Conservation (phyloP, 768 basidiomycete genomes). For the Leccinum obscurum region DNA sequence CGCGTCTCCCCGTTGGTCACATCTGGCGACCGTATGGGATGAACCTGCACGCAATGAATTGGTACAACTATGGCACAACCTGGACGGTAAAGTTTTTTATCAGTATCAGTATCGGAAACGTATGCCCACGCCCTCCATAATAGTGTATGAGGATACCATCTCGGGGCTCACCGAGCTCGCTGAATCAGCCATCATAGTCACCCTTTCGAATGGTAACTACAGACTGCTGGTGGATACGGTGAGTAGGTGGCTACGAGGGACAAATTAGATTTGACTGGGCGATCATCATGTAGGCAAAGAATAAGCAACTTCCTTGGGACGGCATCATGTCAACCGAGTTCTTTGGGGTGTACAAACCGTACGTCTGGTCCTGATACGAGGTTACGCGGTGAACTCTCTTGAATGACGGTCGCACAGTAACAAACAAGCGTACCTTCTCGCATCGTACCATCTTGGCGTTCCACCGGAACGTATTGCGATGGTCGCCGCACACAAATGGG, state of each 20-base stretch:
- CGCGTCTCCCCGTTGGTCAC: conserved; percentile 46
- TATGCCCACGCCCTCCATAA: neutral
- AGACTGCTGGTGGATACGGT: conserved; percentile 64
- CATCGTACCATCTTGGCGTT: conserved; percentile 45
- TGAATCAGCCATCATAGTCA: conserved; percentile 48
- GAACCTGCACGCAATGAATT: conserved; percentile 44
- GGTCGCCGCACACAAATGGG: conserved; percentile 64
- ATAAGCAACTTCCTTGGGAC: conserved; percentile 64
- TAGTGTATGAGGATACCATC: conserved; percentile 59
- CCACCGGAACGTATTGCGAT: conserved; percentile 53
- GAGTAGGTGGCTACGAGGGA: neutral
- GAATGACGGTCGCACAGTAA: conserved; percentile 29
- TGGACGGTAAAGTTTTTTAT: conserved; percentile 41
- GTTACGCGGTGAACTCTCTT: neutral
- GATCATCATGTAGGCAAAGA: conserved; percentile 47
- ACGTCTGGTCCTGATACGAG: conserved; percentile 18
- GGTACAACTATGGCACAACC: conserved; percentile 59
- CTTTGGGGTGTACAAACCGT: conserved; percentile 68
- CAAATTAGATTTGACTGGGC: neutral
- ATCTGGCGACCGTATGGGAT: conserved; percentile 46
- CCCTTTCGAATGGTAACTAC: conserved; percentile 66
- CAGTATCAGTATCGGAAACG: neutral
- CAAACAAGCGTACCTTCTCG: conserved; percentile 48
- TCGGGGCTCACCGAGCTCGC: conserved; percentile 52
- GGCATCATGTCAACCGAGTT: conserved; percentile 59